These are phyloP conservation scores for Claviceps monticola DNA, from an alignment of 2,329 filamentous ascomycete species.

Conservation along the genomic window DNA sequence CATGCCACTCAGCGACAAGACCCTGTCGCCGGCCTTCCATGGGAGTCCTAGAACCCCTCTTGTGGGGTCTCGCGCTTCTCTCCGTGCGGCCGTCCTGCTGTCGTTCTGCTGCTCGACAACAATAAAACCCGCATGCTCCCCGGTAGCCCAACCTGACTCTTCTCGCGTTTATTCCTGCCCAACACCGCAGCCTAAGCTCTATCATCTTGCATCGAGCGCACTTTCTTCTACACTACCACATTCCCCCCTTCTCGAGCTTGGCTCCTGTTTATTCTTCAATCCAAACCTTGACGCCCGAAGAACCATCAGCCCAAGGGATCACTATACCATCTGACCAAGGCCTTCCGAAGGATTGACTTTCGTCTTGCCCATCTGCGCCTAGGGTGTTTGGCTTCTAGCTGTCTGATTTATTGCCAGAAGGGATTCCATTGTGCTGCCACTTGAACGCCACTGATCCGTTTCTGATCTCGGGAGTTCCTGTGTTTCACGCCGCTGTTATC, in stretches of 20 bases:
- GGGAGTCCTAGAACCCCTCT: slow-evolving; percentile 9
- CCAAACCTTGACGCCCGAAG: slow-evolving; percentile 9
- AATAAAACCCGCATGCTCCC: slow-evolving; percentile 38
- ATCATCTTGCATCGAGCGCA: slow-evolving; percentile 10
- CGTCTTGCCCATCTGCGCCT: slow-evolving; percentile 16
- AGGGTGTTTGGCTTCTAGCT: slow-evolving; percentile 4
- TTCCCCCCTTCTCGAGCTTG: slow-evolving; percentile 9
- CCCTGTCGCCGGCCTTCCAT: slow-evolving; percentile 7
- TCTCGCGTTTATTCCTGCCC: slow-evolving; percentile 22
- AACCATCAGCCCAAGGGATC: slow-evolving; percentile 9
- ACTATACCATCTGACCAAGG: slow-evolving; percentile 1
- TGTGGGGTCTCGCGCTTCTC: slow-evolving; percentile 11
- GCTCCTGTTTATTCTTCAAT: slow-evolving; percentile 7
- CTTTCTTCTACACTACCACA: slow-evolving; percentile 4
- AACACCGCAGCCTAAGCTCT: slow-evolving; percentile 15
- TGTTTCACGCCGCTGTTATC: slow-evolving; percentile 3
- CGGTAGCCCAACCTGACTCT: slow-evolving; percentile 24
- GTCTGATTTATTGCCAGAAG: slow-evolving; percentile 10
- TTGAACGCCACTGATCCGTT: slow-evolving; percentile 3
- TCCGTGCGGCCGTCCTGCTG: background rate
- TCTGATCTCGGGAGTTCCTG: slow-evolving; percentile 3
- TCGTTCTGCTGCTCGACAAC: slow-evolving; percentile 12
- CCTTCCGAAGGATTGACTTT: slow-evolving; percentile 10
- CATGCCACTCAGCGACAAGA: slow-evolving; percentile 18
- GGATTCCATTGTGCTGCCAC: slow-evolving; percentile 1